Conservation (phyloP, 192 early-diverging fungal genomes). For the Coemansia sp. region DNA sequence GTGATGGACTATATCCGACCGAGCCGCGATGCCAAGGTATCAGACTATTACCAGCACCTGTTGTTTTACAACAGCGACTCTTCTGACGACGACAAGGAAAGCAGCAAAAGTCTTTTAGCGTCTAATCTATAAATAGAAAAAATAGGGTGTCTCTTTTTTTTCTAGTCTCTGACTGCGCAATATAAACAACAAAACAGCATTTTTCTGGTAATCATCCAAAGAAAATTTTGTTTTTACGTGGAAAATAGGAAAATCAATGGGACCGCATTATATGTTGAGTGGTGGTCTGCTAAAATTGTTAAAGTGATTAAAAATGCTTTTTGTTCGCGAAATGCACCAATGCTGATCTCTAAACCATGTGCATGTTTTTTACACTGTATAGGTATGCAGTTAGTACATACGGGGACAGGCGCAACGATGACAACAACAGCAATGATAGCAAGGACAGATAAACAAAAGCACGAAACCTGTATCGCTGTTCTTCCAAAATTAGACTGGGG, state of each 20-base stretch:
- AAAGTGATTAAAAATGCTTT: background rate
- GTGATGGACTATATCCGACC: constrained; percentile 49
- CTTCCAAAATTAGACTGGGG: background rate
- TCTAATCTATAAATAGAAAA: too few relatives aligned
- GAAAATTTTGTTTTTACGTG: background rate
- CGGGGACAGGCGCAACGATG: background rate
- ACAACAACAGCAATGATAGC: background rate
- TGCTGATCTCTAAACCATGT: background rate
- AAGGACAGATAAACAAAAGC: background rate
- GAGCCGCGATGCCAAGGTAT: constrained; percentile 40
- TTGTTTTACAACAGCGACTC: constrained; percentile 19
- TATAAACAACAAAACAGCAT: background rate
- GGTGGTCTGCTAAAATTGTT: background rate
- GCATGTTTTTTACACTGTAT: background rate
- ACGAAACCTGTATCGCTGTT: too few relatives aligned
- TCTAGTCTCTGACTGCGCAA: background rate
- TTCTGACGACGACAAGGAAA: constrained; percentile 10
- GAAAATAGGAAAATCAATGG: background rate
- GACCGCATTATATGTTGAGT: background rate
- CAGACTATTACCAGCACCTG: constrained; percentile 36
- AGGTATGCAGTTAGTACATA: background rate
- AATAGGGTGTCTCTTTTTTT: too few relatives aligned
- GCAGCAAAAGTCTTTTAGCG: constrained; percentile 20
- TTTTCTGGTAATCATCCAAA: too few relatives aligned
- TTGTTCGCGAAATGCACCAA: background rate